Percentiles rank a stretch among this genome's conserved stretches.
phyloP scores from a whole-genome alignment of 805 yeast genomes.

The Isabelozyma pseudorhagii region DNA sequence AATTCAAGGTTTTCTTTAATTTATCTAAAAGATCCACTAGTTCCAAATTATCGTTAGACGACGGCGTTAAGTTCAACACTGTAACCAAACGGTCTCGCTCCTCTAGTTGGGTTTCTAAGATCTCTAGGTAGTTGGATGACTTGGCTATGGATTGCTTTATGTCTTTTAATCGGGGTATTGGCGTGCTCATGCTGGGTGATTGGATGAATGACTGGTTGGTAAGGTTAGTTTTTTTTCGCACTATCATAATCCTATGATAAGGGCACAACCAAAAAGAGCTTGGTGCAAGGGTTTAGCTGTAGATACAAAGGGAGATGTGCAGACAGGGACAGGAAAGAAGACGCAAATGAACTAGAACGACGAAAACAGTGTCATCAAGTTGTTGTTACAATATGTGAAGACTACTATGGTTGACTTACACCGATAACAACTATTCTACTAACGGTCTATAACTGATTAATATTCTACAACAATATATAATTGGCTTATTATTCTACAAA shows the following conservation, averaged over 20 bases:
- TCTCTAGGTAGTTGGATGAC: constrained; percentile 18
- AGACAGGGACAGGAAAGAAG: no score
- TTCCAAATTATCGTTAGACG: constrained; percentile 37
- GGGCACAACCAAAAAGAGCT: neutral
- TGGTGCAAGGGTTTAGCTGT: no score
- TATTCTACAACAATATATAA: no score
- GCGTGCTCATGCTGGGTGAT: neutral
- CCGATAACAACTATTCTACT: no score
- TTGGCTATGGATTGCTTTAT: constrained; percentile 16
- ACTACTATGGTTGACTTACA: no score
- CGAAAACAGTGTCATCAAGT: no score
- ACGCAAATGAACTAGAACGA: no score
- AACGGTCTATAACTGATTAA: no score
- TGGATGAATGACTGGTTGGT: constrained; percentile 3
- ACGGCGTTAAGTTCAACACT: constrained; percentile 33
- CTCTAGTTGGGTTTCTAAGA: constrained; percentile 26
- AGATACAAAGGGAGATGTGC: no score
- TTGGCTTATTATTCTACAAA: no score
- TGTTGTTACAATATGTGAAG: no score
- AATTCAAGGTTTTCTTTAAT: constrained; percentile 22
- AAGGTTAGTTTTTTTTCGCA: constrained; percentile 3
- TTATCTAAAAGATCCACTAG: constrained; percentile 25
- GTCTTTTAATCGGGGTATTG: constrained; percentile 10
- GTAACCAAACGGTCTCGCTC: constrained; percentile 29
- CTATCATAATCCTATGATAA: neutral